Evolutionary conservation across 139 green algal genomes (phyloP).

Genomic region (Chlorella vulgaris): DNA sequence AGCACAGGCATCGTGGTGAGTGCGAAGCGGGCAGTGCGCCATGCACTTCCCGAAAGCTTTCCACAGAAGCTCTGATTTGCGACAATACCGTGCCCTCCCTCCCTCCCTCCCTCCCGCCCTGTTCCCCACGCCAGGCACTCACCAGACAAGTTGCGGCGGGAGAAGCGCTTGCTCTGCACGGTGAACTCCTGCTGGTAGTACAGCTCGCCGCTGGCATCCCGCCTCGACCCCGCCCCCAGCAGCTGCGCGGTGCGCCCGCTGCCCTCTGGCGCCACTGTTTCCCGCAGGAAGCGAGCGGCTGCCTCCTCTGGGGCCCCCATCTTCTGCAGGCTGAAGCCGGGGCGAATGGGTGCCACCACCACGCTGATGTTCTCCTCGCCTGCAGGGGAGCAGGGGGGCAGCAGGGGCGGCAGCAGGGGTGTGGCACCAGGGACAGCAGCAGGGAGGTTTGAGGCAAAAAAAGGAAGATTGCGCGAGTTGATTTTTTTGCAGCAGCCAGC

Average conservation of each 20-base stretch:
- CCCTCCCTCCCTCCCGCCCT: too few species aligned
- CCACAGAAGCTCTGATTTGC: too few species aligned
- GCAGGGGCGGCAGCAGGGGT: neutral
- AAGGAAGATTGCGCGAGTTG: too few species aligned
- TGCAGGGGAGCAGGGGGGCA: neutral
- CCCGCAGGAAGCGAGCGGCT: constrained; percentile 64
- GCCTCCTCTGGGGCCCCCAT: constrained; percentile 65
- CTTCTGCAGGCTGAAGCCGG: constrained; percentile 73
- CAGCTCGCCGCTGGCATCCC: constrained; percentile 30
- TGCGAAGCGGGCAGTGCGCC: too few species aligned
- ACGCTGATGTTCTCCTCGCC: constrained; percentile 93
- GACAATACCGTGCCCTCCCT: too few species aligned
- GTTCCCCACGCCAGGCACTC: too few species aligned
- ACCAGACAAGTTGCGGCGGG: constrained; percentile 71
- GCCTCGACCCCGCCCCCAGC: constrained; percentile 48
- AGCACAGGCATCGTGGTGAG: neutral
- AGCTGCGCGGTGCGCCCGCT: constrained; percentile 59
- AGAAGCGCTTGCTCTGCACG: constrained; percentile 61
- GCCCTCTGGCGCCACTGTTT: constrained; percentile 55
- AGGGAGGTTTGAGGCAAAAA: too few species aligned
- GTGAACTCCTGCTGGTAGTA: constrained; percentile 89
- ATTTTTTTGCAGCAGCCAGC: too few species aligned
- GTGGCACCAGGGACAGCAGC: too few species aligned
- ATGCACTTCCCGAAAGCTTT: too few species aligned
- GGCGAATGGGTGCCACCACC: constrained; percentile 81